These are phyloP conservation scores for Trichoderma harzianum DNA, from an alignment of 2,329 filamentous ascomycete species.

Conservation along the genomic window DNA sequence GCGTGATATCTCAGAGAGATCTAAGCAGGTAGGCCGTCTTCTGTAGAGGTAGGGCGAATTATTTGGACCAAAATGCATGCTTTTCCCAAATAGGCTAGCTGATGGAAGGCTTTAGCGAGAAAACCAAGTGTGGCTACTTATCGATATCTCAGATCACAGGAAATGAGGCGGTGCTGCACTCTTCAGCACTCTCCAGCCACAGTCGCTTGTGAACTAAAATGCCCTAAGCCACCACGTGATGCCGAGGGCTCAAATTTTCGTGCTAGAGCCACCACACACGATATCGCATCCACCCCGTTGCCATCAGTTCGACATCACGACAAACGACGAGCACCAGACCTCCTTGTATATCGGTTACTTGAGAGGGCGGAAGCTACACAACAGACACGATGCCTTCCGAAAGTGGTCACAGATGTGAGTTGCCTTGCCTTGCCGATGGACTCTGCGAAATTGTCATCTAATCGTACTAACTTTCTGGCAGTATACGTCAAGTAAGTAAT, in stretches of 20 bases:
- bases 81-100: conserved; percentile 7
- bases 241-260: conserved; percentile 35
- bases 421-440: conserved; percentile 29
- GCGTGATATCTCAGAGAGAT: not conserved
- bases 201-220: conserved; percentile 7
- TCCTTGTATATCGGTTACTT: conserved; percentile 44
- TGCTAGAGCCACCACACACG: conserved; percentile 34
- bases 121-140: not conserved
- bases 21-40: not conserved
- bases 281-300: conserved; percentile 35
- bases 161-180: conserved; percentile 9
- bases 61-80: not conserved
- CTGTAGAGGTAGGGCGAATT: not conserved
- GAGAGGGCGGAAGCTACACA: conserved; percentile 45
- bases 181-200: conserved; percentile 8
- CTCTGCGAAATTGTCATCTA: not conserved
- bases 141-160: not conserved
- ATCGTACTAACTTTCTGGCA: conserved; percentile 43
- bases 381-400: conserved; percentile 80
- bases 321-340: conserved; percentile 43
- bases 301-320: conserved; percentile 36
- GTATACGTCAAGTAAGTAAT: conserved; percentile 85
- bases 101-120: not conserved
- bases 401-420: conserved; percentile 86
- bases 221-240: conserved; percentile 38